A percentile compares a stretch with the other conserved stretches of the same genome.
These are phyloP conservation scores for Verbascum thapsus DNA, from an alignment of 257 asterid species.

Conservation along the genomic window DNA sequence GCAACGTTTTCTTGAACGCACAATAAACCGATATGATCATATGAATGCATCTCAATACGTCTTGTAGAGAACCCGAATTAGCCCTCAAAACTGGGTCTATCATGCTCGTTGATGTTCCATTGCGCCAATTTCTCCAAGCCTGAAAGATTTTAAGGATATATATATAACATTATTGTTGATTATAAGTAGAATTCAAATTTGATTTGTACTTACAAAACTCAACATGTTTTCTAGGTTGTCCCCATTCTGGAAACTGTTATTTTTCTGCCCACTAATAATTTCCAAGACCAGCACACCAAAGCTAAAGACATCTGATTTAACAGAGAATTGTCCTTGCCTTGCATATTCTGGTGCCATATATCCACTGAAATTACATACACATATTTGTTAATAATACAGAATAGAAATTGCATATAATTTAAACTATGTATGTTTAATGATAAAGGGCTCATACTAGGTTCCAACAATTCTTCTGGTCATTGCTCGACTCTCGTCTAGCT, in stretches of 20 bases:
- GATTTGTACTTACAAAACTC: not conserved
- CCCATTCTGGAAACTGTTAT: not conserved
- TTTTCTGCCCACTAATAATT: slow-evolving; percentile 22
- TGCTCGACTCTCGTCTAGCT: not conserved
- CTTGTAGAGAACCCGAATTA: not conserved
- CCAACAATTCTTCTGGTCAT: slow-evolving; percentile 11
- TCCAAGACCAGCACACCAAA: slow-evolving; percentile 23
- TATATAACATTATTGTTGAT: not conserved
- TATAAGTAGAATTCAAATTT: not conserved
- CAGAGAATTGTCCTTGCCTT: slow-evolving; percentile 17
- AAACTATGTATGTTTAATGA: not conserved
- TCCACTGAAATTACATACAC: slow-evolving; percentile 12
- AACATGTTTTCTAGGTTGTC: not conserved
- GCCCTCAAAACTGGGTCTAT: slow-evolving; percentile 3
- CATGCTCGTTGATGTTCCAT: not conserved
- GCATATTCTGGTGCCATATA: slow-evolving; percentile 26
- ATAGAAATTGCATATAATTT: not conserved
- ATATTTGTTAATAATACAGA: no score
- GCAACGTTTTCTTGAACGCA: slow-evolving; percentile 14
- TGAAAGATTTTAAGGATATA: not conserved
- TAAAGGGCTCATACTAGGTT: slow-evolving; percentile 9
- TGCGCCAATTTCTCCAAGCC: slow-evolving; percentile 26
- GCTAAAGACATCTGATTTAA: slow-evolving; percentile 26
- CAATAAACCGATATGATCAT: slow-evolving; percentile 3
- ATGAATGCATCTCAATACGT: slow-evolving; percentile 17